phyloP scores from a whole-genome alignment of 208 protist species.

The Leishmania braziliensis region DNA sequence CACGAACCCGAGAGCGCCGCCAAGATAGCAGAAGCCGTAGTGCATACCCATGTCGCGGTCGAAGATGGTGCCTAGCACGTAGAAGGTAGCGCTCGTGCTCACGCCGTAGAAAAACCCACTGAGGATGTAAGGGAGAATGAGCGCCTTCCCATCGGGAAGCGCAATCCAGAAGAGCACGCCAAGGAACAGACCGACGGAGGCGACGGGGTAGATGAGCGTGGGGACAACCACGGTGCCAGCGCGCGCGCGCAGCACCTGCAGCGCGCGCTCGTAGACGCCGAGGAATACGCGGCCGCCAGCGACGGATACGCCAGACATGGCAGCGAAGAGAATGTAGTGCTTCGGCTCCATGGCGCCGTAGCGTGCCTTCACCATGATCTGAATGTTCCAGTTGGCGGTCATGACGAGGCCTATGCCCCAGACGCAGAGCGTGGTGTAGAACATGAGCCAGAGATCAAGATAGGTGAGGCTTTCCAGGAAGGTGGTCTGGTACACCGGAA shows the following conservation, averaged over 20 bases:
- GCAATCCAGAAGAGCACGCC: slow-evolving; percentile 48
- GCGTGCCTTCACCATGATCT: slow-evolving; percentile 39
- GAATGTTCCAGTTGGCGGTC: slow-evolving; percentile 58
- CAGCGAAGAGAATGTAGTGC: slow-evolving; percentile 52
- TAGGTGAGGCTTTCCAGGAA: slow-evolving; percentile 55
- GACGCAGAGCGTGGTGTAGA: slow-evolving; percentile 47
- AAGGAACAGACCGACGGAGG: slow-evolving; percentile 38
- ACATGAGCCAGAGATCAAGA: slow-evolving; percentile 53
- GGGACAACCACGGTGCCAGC: slow-evolving; percentile 21
- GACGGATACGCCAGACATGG: slow-evolving; percentile 43
- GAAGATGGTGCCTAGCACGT: slow-evolving; percentile 56
- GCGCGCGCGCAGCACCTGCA: slow-evolving; percentile 25
- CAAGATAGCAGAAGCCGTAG: slow-evolving; percentile 58
- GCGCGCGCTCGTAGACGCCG: slow-evolving; percentile 44
- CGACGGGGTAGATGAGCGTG: slow-evolving; percentile 38
- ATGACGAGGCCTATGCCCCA: slow-evolving; percentile 57
- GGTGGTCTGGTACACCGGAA: slow-evolving; percentile 52
- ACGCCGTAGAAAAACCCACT: slow-evolving; percentile 46
- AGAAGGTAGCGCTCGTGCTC: slow-evolving; percentile 53
- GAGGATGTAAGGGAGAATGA: slow-evolving; percentile 44
- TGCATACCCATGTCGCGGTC: slow-evolving; percentile 63
- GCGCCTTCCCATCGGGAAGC: slow-evolving; percentile 38
- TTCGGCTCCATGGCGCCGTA: slow-evolving; percentile 41
- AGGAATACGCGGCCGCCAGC: slow-evolving; percentile 50
- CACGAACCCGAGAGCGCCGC: slow-evolving; percentile 43